Evolutionary conservation across 2,329 filamentous ascomycete species (phyloP), one percentile per base, ranked within the genome.

Genomic region (Coniochaeta ligniaria): DNA sequence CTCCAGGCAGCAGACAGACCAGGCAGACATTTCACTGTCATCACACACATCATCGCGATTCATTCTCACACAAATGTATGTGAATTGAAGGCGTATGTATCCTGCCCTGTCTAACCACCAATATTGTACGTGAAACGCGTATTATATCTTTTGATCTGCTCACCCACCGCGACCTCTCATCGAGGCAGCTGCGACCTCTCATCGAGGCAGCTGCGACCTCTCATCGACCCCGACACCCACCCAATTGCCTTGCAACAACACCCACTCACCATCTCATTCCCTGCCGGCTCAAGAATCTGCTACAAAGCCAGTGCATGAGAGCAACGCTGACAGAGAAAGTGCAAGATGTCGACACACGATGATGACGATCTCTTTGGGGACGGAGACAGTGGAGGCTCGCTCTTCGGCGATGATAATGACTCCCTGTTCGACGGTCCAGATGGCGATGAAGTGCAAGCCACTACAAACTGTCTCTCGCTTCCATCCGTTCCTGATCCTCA

Each of bases 401-500:
- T 58, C 17, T 58, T 58, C 36, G 56, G 36, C 35, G 36, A 58
- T 17, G 56, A 35, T 33, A 5, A 45, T 43, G 56, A 43, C 26
- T 26, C 20, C 12, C 22, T 58, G 33, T 58, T 58, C 26, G 56
- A 24, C 24, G 56, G 33, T 31, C 8, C 28, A 36, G 54, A 57
- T 6, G 54, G 17, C 22, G 28, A 38, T 22, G 47, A 52, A 11
- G 47, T 31, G 22, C 47, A 31, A 28, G 24, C 47, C 16, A 31
- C n/a, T 31, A 22, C 9, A 22, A 24, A 16, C 33, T 36, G 6
- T 28, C 31, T 57, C 26, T 36, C 54, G 54, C n/a, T 57, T 22
- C 56, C 56, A 22, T 35, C 56, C 38, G 38, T 41, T 45, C 38
- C 56, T 58, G 56, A 58, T 58, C 56, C 56, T 58, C 56, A 41